Evolutionary conservation across 1,284 basidiomycete genomes (phyloP).

Genomic region (Boletus mariae): DNA sequence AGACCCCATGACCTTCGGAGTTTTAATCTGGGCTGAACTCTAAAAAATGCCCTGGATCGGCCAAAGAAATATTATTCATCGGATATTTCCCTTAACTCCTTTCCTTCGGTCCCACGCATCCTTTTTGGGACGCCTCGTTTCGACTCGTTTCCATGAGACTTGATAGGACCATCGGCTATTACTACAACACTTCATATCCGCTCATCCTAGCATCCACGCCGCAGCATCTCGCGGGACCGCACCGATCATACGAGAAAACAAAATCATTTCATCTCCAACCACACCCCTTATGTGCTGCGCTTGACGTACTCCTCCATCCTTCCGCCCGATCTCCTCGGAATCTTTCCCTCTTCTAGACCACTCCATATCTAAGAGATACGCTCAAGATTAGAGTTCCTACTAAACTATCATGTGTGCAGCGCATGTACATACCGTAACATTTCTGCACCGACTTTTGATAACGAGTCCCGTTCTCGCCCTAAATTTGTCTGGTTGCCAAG

Average conservation of each 20-base stretch:
- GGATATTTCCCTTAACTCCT: slow-evolving; percentile 20
- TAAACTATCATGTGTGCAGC: slow-evolving; percentile 8
- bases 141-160: slow-evolving; percentile 14
- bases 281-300: slow-evolving; percentile 6
- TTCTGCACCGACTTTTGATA: not conserved
- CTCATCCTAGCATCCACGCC: not conserved
- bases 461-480: not conserved
- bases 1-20: slow-evolving; percentile 17
- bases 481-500: too few species aligned
- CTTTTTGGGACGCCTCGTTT: slow-evolving; percentile 17
- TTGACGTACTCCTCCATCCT: slow-evolving; percentile 12
- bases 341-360: slow-evolving; percentile 5
- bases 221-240: slow-evolving; percentile 19
- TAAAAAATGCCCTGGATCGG: slow-evolving; percentile 16
- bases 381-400: slow-evolving; percentile 21
- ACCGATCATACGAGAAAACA: not conserved
- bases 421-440: slow-evolving; percentile 14
- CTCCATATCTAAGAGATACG: slow-evolving; percentile 22
- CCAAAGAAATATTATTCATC: slow-evolving; percentile 2
- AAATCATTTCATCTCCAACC: not conserved
- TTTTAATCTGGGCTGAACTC: slow-evolving; percentile 28
- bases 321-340: slow-evolving; percentile 26
- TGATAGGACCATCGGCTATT: slow-evolving; percentile 21
- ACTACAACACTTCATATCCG: slow-evolving; percentile 16
- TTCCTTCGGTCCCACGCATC: slow-evolving; percentile 11